A percentile compares a stretch with the other conserved stretches of the same genome.
These are phyloP conservation scores for Zygosaccharomyces bailii DNA, from an alignment of 805 yeast genomes.

Conservation along the genomic window DNA sequence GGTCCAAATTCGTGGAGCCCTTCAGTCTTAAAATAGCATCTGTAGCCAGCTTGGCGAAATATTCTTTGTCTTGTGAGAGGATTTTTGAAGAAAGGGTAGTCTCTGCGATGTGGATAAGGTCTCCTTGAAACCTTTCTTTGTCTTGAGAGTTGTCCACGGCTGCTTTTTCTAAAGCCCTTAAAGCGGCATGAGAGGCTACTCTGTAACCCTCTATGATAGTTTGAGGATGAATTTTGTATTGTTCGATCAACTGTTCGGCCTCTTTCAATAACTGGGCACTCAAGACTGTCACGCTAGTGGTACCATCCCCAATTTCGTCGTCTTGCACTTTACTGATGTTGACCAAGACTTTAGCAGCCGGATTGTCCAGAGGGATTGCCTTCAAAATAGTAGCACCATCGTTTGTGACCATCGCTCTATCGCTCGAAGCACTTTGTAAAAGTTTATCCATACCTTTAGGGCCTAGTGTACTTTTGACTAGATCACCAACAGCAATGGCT, in stretches of 20 bases:
- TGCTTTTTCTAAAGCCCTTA: constrained; percentile 67
- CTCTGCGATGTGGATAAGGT: constrained; percentile 80
- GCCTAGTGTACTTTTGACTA: constrained; percentile 90
- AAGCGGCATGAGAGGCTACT: constrained; percentile 82
- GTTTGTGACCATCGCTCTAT: constrained; percentile 79
- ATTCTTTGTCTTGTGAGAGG: constrained; percentile 88
- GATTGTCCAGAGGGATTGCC: constrained; percentile 91
- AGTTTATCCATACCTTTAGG: constrained; percentile 99
- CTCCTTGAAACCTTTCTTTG: constrained; percentile 60
- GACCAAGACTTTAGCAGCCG: constrained; percentile 94
- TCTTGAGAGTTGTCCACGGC: constrained; percentile 72
- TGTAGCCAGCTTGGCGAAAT: constrained; percentile 86
- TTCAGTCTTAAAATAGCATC: constrained; percentile 87
- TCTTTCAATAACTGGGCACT: constrained; percentile 90
- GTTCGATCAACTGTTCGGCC: constrained; percentile 88
- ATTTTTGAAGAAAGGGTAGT: constrained; percentile 93
- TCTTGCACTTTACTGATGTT: constrained; percentile 96
- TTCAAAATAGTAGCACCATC: constrained; percentile 98
- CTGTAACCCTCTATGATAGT: constrained; percentile 95
- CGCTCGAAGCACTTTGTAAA: constrained; percentile 80
- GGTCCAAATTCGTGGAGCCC: constrained; percentile 84
- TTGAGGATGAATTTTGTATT: constrained; percentile 88
- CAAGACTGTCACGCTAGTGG: constrained; percentile 90
- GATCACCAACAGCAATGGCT: constrained; percentile 98
- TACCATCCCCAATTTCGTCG: constrained; percentile 98